phyloP scores from a whole-genome alignment of 805 yeast genomes.

The Ogataea salicorniae region DNA sequence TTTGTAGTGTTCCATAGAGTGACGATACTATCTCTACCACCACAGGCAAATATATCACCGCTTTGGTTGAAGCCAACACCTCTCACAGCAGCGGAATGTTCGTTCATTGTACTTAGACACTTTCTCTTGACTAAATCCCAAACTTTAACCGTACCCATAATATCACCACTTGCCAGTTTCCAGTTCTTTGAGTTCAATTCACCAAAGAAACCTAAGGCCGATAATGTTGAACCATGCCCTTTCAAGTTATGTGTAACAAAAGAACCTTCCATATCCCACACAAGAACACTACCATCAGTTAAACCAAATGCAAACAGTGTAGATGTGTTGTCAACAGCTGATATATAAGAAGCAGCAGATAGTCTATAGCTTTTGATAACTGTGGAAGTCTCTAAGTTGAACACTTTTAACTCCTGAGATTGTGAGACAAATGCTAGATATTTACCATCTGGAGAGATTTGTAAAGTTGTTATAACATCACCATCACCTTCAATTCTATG shows the following conservation, averaged over 20 bases:
- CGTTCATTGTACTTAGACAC: slow-evolving; percentile 54
- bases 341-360: slow-evolving; percentile 77
- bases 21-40: slow-evolving; percentile 84
- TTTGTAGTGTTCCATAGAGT: slow-evolving; percentile 51
- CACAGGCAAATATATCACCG: slow-evolving; percentile 60
- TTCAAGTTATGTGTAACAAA: slow-evolving; percentile 83
- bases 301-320: slow-evolving; percentile 90
- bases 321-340: slow-evolving; percentile 73
- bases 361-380: slow-evolving; percentile 51
- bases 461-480: slow-evolving; percentile 67
- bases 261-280: slow-evolving; percentile 88
- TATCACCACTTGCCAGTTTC: slow-evolving; percentile 72
- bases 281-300: slow-evolving; percentile 86
- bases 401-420: slow-evolving; percentile 74
- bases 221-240: slow-evolving; percentile 89
- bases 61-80: slow-evolving; percentile 61
- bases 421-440: slow-evolving; percentile 72
- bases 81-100: slow-evolving; percentile 82
- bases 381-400: slow-evolving; percentile 37
- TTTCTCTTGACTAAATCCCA: slow-evolving; percentile 74
- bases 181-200: slow-evolving; percentile 62
- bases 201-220: slow-evolving; percentile 71
- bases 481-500: slow-evolving; percentile 80
- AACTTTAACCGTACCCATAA: slow-evolving; percentile 49
- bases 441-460: slow-evolving; percentile 70